Evolutionary conservation across 2,329 filamentous ascomycete species (phyloP).

Genomic region (Ambrosiella xylebori): DNA sequence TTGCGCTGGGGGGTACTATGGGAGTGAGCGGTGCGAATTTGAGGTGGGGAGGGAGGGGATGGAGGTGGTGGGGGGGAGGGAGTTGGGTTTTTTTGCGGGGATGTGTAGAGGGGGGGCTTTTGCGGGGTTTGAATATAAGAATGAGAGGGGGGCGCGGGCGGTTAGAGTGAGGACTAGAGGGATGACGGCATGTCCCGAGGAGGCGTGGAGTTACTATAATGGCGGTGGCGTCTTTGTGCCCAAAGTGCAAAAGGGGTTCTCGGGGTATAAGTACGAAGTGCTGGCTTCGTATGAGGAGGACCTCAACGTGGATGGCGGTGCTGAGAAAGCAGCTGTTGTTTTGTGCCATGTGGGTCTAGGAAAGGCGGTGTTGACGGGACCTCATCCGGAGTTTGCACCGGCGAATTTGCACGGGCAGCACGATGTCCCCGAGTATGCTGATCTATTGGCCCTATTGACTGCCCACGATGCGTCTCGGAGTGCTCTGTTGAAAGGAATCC

Average conservation of each 20-base stretch:
- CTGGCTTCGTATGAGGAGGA: slow-evolving; percentile 64
- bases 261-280: slow-evolving; percentile 43
- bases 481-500: slow-evolving; percentile 61
- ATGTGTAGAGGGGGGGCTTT: slow-evolving; percentile 76
- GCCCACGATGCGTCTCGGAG: slow-evolving; percentile 53
- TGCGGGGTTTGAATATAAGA: slow-evolving; percentile 75
- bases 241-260: slow-evolving; percentile 26
- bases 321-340: slow-evolving; percentile 60
- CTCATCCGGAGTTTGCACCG: slow-evolving; percentile 88
- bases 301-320: slow-evolving; percentile 58
- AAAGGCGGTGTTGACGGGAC: slow-evolving; percentile 61
- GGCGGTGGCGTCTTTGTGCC: slow-evolving; percentile 88
- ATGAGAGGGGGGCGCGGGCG: slow-evolving; percentile 66
- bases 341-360: slow-evolving; percentile 73
- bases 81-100: slow-evolving; percentile 78
- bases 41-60: slow-evolving; percentile 60
- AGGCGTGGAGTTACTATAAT: slow-evolving; percentile 74
- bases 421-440: slow-evolving; percentile 49
- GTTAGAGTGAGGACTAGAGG: slow-evolving; percentile 48
- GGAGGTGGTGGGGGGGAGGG: slow-evolving; percentile 71
- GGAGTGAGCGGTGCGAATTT: slow-evolving; percentile 66
- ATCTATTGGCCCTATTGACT: slow-evolving; percentile 49
- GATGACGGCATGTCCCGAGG: slow-evolving; percentile 34
- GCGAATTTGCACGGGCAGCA: slow-evolving; percentile 56
- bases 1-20: slow-evolving; percentile 92